Conservation (phyloP, 768 basidiomycete species). For the Lactarius evosmus region DNA sequence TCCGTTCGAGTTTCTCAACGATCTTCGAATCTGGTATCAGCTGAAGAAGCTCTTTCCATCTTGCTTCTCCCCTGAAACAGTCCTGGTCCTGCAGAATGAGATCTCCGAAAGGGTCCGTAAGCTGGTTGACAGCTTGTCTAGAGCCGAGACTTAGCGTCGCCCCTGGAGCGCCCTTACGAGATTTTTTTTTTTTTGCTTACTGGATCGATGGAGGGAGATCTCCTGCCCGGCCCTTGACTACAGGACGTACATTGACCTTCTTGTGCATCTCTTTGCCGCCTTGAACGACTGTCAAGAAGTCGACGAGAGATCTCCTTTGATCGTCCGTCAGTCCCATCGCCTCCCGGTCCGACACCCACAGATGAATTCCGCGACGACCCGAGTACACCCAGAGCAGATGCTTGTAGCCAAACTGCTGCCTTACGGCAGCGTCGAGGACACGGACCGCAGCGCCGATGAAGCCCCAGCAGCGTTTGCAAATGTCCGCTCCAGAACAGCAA, state of each 20-base stretch:
- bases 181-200: too few relatives aligned
- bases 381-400: slow-evolving; percentile 98
- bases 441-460: slow-evolving; percentile 92
- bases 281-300: slow-evolving; percentile 79
- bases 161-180: too few relatives aligned
- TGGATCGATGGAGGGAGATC: slow-evolving; percentile 70
- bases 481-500: slow-evolving; percentile 87
- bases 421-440: slow-evolving; percentile 73
- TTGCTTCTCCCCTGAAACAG: slow-evolving; percentile 65
- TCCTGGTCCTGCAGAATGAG: slow-evolving; percentile 83
- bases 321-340: slow-evolving; percentile 92
- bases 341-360: slow-evolving; percentile 90
- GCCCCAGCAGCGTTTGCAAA: slow-evolving; percentile 91
- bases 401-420: slow-evolving; percentile 87
- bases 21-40: slow-evolving; percentile 65
- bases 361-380: slow-evolving; percentile 95
- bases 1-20: slow-evolving; percentile 45
- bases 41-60: slow-evolving; percentile 70
- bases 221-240: slow-evolving; percentile 29
- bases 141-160: slow-evolving; percentile 2
- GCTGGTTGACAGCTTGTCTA: slow-evolving; percentile 40
- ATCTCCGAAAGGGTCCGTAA: slow-evolving; percentile 56
- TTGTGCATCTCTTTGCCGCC: slow-evolving; percentile 79
- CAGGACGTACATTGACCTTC: slow-evolving; percentile 69
- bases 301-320: slow-evolving; percentile 82